Evolutionary conservation across 805 yeast species (phyloP).

Genomic region (Kodamaea restingae): DNA sequence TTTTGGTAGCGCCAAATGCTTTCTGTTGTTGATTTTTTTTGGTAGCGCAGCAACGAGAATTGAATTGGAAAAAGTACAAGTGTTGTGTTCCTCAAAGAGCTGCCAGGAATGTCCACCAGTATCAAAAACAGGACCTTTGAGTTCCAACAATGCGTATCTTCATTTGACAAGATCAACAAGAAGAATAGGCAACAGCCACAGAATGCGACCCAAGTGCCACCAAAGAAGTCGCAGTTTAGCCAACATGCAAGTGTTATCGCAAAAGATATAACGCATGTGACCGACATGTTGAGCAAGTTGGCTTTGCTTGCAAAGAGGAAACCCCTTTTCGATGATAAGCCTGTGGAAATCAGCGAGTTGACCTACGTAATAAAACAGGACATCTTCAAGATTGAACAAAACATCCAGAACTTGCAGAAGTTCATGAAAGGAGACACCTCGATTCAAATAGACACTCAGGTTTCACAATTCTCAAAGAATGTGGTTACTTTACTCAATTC

Average conservation of each 20-base stretch:
- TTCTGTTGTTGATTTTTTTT: background rate
- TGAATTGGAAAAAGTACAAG: background rate
- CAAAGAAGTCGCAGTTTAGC: constrained; percentile 35
- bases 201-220: constrained; percentile 13
- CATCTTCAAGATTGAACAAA: constrained; percentile 73
- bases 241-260: constrained; percentile 80
- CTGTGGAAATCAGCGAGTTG: constrained; percentile 87
- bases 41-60: background rate
- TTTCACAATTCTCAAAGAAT: constrained; percentile 72
- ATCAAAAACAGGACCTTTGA: constrained; percentile 86
- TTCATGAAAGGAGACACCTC: constrained; percentile 44
- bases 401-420: constrained; percentile 57
- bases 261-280: constrained; percentile 81
- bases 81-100: background rate
- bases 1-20: background rate
- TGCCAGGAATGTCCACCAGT: constrained; percentile 14
- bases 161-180: constrained; percentile 61
- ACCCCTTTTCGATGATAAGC: constrained; percentile 90
- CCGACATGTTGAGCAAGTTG: constrained; percentile 72
- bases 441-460: constrained; percentile 51
- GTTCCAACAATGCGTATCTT: constrained; percentile 85
- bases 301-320: constrained; percentile 85
- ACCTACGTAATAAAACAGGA: constrained; percentile 87
- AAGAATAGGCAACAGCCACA: constrained; percentile 22
- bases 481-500: constrained; percentile 85